Percentiles rank a stretch among this genome's conserved stretches.
Evolutionary conservation across 352 stramenopile species (phyloP).

Genomic region (Pythium myriotylum): DNA sequence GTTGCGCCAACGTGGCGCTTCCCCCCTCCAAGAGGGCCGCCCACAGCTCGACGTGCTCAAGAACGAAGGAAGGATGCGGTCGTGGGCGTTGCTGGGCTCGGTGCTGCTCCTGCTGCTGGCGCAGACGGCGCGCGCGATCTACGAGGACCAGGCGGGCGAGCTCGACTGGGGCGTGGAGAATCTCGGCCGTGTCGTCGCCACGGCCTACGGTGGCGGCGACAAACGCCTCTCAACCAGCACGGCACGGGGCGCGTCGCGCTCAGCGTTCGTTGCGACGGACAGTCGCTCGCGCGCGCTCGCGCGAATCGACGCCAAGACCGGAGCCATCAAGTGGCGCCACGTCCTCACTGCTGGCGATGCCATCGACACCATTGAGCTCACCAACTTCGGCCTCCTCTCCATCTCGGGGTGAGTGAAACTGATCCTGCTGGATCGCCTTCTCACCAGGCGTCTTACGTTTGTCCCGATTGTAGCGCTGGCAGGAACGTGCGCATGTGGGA

Average conservation of each 20-base stretch:
- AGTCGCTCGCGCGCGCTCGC: conserved; percentile 58
- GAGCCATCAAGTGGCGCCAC: conserved; percentile 76
- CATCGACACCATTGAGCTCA: conserved; percentile 72
- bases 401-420: conserved; percentile 55
- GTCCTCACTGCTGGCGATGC: conserved; percentile 59
- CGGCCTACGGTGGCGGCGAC: conserved; percentile 52
- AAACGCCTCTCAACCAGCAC: conserved; percentile 30
- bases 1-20: not conserved
- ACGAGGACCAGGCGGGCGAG: conserved; percentile 75
- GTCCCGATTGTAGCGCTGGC: conserved; percentile 33
- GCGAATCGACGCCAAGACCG: conserved; percentile 67
- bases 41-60: not conserved
- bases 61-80: not conserved
- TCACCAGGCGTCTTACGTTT: not conserved
- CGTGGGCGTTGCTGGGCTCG: not conserved
- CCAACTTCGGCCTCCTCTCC: conserved; percentile 64
- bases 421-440: not conserved
- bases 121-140: conserved; percentile 43
- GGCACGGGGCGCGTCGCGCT: conserved; percentile 36
- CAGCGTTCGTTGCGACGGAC: conserved; percentile 77
- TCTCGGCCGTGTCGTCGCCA: conserved; percentile 51
- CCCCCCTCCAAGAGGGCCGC: not conserved
- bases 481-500: conserved; percentile 78
- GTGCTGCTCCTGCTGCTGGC: conserved; percentile 22
- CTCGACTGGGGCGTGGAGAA: conserved; percentile 81